Evolutionary conservation across 2,329 filamentous ascomycete genomes (phyloP).

Genomic region (Achaetomium macrosporum): DNA sequence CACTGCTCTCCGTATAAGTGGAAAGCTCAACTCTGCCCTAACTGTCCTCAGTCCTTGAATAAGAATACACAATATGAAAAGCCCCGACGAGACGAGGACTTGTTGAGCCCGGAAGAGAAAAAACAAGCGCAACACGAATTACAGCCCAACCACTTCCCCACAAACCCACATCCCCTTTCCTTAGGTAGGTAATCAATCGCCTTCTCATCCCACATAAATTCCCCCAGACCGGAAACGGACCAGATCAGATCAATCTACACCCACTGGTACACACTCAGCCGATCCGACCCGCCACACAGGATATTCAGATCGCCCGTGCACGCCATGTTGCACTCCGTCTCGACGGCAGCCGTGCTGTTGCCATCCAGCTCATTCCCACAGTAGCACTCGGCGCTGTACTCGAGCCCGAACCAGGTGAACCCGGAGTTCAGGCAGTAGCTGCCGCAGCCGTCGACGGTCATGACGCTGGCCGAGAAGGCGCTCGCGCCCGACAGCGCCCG

Average conservation of each 20-base stretch:
- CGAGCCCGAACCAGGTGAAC: slow-evolving; percentile 18
- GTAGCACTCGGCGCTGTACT: slow-evolving; percentile 23
- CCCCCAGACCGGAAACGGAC: too few species aligned
- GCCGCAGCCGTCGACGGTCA: slow-evolving; percentile 19
- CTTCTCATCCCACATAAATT: too few species aligned
- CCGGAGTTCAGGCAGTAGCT: slow-evolving; percentile 19
- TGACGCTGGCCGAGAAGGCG: slow-evolving; percentile 9
- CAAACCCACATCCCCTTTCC: too few species aligned
- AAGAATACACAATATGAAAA: too few species aligned
- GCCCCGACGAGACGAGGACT: too few species aligned
- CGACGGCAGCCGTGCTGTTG: slow-evolving; percentile 13
- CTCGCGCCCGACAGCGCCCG: slow-evolving; percentile 15
- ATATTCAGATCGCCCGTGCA: slow-evolving; percentile 28
- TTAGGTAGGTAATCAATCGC: too few species aligned
- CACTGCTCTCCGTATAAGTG: too few species aligned
- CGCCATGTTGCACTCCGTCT: slow-evolving; percentile 26
- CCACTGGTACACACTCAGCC: slow-evolving; percentile 29
- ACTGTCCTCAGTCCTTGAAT: too few species aligned
- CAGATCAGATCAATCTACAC: neutral
- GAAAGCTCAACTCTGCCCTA: too few species aligned
- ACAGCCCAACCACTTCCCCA: too few species aligned
- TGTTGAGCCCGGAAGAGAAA: too few species aligned
- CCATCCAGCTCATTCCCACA: slow-evolving; percentile 22
- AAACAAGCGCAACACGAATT: too few species aligned
- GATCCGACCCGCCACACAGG: slow-evolving; percentile 29